Evolutionary conservation across 352 stramenopile species (phyloP).

Genomic region (Pythium phragmitis): DNA sequence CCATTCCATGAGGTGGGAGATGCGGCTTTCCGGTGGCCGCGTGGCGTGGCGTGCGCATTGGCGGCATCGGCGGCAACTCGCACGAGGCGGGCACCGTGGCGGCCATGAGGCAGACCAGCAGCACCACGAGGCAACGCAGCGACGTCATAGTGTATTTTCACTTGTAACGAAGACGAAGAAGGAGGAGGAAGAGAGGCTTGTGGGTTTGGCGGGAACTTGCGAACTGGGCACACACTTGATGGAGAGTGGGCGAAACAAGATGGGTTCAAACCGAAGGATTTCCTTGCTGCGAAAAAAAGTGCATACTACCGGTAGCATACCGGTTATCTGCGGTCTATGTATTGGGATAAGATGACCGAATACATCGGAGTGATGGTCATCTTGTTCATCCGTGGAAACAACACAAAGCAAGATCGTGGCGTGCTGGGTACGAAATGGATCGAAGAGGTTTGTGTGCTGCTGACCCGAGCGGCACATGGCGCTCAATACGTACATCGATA

Average conservation of each 20-base stretch:
- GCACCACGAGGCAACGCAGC: neutral
- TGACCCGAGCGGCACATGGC: no score
- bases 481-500: no score
- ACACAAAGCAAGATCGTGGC: no score
- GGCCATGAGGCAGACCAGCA: neutral
- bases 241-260: neutral
- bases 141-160: neutral
- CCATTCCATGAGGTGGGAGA: neutral
- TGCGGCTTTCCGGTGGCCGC: neutral
- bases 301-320: neutral
- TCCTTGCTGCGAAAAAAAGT: conserved; percentile 1
- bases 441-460: no score
- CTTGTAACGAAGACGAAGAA: neutral
- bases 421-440: no score
- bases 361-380: neutral
- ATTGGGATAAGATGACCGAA: neutral
- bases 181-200: neutral
- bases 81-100: neutral
- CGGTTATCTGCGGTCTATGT: neutral
- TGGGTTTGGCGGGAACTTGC: neutral
- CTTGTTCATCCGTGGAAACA: neutral
- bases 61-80: neutral
- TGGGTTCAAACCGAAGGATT: conserved; percentile 9
- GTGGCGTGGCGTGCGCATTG: no score
- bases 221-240: conserved; percentile 6